Conservation (phyloP, 192 early-diverging fungal species). For the Gonapodya sp. region DNA sequence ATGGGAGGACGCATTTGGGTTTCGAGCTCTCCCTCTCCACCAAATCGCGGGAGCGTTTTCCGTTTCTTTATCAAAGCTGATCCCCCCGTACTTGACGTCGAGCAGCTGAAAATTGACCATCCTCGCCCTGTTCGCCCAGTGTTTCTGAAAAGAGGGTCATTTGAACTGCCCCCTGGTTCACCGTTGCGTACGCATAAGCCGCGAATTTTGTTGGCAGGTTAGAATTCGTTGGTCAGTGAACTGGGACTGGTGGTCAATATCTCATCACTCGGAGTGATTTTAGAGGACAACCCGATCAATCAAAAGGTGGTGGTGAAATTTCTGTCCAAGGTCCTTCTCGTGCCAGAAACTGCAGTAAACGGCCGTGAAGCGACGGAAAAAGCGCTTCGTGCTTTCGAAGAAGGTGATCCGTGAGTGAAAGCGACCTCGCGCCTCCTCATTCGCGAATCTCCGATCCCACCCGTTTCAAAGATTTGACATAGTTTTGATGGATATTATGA, state of each 20-base stretch:
- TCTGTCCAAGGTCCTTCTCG: not conserved
- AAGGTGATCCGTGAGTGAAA: not conserved
- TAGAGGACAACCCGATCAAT: not conserved
- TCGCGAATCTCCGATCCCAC: not conserved
- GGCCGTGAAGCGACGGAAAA: not conserved
- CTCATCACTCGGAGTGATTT: no score
- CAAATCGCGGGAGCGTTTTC: conserved; percentile 1
- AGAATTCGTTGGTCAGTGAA: no score
- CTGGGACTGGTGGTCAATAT: no score
- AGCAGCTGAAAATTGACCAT: not conserved
- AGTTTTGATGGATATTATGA: not conserved
- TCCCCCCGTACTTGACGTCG: not conserved
- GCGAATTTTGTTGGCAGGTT: not conserved
- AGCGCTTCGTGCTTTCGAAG: no score
- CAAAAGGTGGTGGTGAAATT: not conserved
- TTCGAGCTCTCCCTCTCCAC: not conserved
- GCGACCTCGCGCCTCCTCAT: not conserved
- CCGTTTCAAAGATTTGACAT: not conserved
- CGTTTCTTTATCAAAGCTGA: not conserved
- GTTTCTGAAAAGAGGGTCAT: not conserved
- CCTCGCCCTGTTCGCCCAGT: not conserved
- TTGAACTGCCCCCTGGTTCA: not conserved
- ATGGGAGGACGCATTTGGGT: not conserved
- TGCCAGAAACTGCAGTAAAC: not conserved
- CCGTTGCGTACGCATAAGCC: not conserved